Base-by-base conservation (phyloP, 2,329 filamentous ascomycete species). In the Macrophomina phaseolina region DNA sequence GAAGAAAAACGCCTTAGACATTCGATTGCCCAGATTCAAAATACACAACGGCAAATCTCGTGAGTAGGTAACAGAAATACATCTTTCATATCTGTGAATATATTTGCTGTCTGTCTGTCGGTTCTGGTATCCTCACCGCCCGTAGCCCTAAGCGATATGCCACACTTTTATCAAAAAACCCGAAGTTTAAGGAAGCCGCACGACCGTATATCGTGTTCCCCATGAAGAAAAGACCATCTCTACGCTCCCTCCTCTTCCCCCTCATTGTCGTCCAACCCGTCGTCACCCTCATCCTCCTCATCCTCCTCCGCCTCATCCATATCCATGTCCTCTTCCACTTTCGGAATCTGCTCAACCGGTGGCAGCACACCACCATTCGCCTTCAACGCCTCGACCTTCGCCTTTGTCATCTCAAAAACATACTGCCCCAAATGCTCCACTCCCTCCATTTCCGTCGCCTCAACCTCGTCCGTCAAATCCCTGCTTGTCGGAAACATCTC, bases 381-480 rank as follows among this genome's bases (percentile, higher is more conserved):
- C 70, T 84, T 87, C 73, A 89, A 73, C 52, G 83, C 83, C 73
- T 87, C 85, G 1, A 90, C 78, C 78, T 89, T 90, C 7, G 88
- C 88, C 74, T 90, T 87, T 3, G 93, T 97, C 93, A 99, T 99
- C 78, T 99, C 92, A 76, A 88, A 97, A 28, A 99, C 94, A 78
- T 97, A 99, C 80, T 97, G 91, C 0, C 95, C 95, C 42, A 99
- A 79, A 81, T 99, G 95, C 81, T 99, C 94, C 1, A 98, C 90
- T 40, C 91, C 88, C 73, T 94, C 91, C 92, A 99, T 98, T 23
- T 88, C 84, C 0, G 89, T 90, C 72, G 87, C 85, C 12, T 85
- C 85, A n/a, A 79, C 80, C 6, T 83, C 81, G 18, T 83, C 83
- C 8, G 83, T 81, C 18, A 76, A 63, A 4, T 75, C 74, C 52